phyloP scores from a whole-genome alignment of 2,329 filamentous ascomycete genomes.

The Claviceps monticola region DNA sequence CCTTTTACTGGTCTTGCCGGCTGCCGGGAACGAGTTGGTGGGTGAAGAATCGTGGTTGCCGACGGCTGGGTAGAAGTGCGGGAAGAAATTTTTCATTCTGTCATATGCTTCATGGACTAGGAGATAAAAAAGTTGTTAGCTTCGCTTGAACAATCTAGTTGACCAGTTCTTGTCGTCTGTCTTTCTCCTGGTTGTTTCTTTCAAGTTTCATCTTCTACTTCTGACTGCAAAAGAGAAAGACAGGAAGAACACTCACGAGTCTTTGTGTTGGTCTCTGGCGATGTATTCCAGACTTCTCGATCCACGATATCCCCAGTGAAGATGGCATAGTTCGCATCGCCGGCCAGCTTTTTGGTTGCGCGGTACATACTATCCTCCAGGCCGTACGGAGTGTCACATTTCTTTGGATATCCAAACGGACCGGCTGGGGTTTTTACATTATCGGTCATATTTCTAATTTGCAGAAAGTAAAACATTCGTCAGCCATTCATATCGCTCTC shows the following conservation, averaged over 20 bases:
- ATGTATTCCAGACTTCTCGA: neutral
- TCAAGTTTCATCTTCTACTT: no score
- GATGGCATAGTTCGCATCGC: neutral
- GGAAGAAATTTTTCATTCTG: neutral
- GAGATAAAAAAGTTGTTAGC: neutral
- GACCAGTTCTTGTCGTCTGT: no score
- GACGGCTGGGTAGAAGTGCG: neutral
- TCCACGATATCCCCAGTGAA: neutral
- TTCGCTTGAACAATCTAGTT: no score
- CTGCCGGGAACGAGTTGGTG: neutral
- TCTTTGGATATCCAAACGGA: neutral
- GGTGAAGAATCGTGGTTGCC: constrained; percentile 1
- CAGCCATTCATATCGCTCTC: no score
- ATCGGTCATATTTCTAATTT: constrained; percentile 1
- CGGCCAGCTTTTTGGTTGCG: neutral
- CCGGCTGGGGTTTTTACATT: neutral
- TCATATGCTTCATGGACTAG: neutral
- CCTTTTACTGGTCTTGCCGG: neutral
- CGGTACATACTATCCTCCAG: constrained; percentile 3
- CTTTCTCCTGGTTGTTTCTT: no score
- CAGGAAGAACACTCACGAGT: constrained; percentile 12
- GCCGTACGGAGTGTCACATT: neutral
- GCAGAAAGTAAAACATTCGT: neutral
- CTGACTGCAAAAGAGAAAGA: no score
- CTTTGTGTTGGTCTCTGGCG: neutral